Evolutionary conservation across 352 stramenopile genomes (phyloP), one percentile per base, ranked within the genome.

Genomic region (Globisporangium recalcitrans): DNA sequence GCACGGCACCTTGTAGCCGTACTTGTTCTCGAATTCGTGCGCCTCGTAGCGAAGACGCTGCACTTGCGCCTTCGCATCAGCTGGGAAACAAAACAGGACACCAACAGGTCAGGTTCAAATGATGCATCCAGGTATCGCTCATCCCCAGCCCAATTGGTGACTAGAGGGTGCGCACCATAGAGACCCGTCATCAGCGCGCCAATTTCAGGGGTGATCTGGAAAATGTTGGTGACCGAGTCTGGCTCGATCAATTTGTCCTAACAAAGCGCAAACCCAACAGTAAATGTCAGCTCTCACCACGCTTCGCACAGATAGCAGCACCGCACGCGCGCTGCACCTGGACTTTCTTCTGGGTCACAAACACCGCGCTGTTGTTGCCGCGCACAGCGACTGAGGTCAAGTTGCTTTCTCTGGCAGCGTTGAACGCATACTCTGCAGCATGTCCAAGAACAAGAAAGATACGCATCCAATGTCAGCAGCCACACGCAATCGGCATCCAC

Each of bases 301-400:
- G 16, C n/a, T n/a, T n/a, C n/a, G n/a, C n/a, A n/a, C n/a, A n/a
- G n/a, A n/a, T n/a, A n/a, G n/a, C n/a, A n/a, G n/a, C n/a, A n/a
- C n/a, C n/a, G n/a, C 34, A 6, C 29, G 21, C 27, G 14, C 52
- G 46, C 21, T 65, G 42, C 65, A 95, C 96, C 70, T 97, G 91
- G 34, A 99, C 96, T 77, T 99, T 99, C 75, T 99, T 99, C 78
- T 99, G 97, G 0, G 97, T 99, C 36, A 99, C 96, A 40, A 99
- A 93, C 19, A 96, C 95, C 26, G 73, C 82, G 63, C 85, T 96
- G 67, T 99, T 93, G 64, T 88, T 91, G 26, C 97, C 97, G 31
- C 97, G 86, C 29, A 99, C 88, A 26, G 95, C 97, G 21, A 99
- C 93, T 0, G 95, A 98, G 46, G 97, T 99, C 31, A 99, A 77